These are phyloP conservation scores for Mycena floridula DNA, from an alignment of 768 basidiomycete genomes.

Conservation along the genomic window DNA sequence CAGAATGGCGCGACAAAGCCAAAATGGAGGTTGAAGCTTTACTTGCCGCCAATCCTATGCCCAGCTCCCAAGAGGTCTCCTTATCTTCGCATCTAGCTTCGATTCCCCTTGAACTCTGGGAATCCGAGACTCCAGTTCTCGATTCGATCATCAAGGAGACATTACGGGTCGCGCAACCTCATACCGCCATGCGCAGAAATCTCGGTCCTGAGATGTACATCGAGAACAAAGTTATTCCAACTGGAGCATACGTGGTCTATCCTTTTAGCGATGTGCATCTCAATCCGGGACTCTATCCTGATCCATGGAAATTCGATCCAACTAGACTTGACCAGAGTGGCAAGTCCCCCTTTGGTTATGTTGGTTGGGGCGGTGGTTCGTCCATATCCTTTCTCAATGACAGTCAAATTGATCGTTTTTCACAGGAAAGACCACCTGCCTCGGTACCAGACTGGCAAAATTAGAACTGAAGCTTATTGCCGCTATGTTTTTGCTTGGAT, in stretches of 20 bases:
- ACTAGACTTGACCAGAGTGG: conserved; percentile 32
- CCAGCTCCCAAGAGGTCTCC: conserved; percentile 17
- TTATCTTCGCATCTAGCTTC: conserved; percentile 44
- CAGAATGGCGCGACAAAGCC: conserved; percentile 61
- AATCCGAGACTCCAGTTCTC: conserved; percentile 59
- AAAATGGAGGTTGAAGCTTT: conserved; percentile 52
- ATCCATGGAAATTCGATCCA: conserved; percentile 78
- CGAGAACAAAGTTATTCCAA: conserved; percentile 62
- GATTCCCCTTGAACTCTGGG: conserved; percentile 68
- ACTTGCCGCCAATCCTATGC: conserved; percentile 34
- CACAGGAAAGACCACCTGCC: conserved; percentile 62
- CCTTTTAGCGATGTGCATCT: conserved; percentile 79
- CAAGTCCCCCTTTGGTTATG: conserved; percentile 48
- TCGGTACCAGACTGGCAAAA: conserved; percentile 70
- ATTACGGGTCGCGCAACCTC: conserved; percentile 72
- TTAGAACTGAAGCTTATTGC: conserved; percentile 67
- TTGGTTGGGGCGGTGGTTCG: conserved; percentile 80
- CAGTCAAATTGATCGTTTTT: conserved; percentile 9
- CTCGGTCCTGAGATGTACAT: conserved; percentile 67
- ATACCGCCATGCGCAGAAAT: conserved; percentile 77
- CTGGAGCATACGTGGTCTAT: conserved; percentile 72
- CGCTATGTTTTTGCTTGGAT: conserved; percentile 62
- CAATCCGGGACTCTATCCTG: conserved; percentile 61
- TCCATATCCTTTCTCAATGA: conserved; percentile 12
- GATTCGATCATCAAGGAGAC: conserved; percentile 75